Base-by-base conservation (phyloP, 1,284 basidiomycete species). In the Ustilago xerochloae region DNA sequence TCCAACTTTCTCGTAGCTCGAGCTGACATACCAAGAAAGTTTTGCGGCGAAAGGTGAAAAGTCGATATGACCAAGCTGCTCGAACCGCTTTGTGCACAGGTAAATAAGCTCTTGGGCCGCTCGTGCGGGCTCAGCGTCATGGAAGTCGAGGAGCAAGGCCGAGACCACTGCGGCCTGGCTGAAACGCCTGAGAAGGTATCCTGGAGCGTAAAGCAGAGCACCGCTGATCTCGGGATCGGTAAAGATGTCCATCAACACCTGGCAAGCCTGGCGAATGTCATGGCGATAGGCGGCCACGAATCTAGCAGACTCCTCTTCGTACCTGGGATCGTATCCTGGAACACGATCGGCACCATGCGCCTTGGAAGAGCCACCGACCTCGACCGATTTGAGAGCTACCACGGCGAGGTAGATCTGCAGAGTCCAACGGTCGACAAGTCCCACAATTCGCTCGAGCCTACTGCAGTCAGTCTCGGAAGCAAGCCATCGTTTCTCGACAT, bases 161-260 rank as follows among this genome's bases (percentile, higher is more conserved):
- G 69, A 53, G 7, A 59, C 63, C 3, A 49, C 50, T 20, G 59
- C 55, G 0, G 63, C 69, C 28, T 72, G 63, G 13, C 28, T 41
- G 26, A 66, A 72, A 33, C 63, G 69, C 2, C 69, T 54, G 13
- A 72, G 63, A 24, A 64, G 36, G 41, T 72, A 72, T 10, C 63
- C 69, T 3, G 69, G 69, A 26, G 69, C 63, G 18, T 72, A 72
- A n/a, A 59, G 54, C 7, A 72, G 55, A 24, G 69, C 69, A 24
- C 55, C 51, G 32, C 63, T 72, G 59, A 72, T 66, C 22, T 72
- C 69, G 18, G 69, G 63, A 33, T 72, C 63, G 26, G 69, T 72
- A 15, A 72, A 72, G 54, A 72, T 66, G 43, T 72, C 63, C 59
- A 72, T 63, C 15, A 72, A 48, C 28, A 72, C 59, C 26, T 72